Evolutionary conservation across 495 filamentous ascomycete genomes (phyloP).

Genomic region (Peziza echinospora): DNA sequence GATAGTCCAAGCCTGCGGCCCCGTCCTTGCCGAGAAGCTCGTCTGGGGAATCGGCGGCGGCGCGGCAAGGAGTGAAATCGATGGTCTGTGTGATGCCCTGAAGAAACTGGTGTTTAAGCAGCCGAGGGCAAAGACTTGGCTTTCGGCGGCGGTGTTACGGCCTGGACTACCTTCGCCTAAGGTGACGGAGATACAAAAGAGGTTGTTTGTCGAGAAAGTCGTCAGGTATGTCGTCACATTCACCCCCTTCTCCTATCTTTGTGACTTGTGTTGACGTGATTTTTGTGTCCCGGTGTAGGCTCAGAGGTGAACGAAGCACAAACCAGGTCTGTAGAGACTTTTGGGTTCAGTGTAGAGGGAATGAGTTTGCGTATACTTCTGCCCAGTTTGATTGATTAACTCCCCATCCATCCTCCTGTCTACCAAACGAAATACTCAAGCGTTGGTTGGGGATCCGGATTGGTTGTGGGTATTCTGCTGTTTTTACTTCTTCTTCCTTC

Average conservation of each 20-base stretch:
- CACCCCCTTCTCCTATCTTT: slow-evolving; percentile 15
- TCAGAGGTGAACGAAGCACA: slow-evolving; percentile 14
- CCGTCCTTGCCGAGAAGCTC: slow-evolving; percentile 11
- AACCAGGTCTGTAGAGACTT: slow-evolving; percentile 19
- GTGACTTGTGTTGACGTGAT: slow-evolving; percentile 22
- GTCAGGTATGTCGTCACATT: slow-evolving; percentile 26
- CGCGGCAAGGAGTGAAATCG: slow-evolving; percentile 55
- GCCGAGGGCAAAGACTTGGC: slow-evolving; percentile 36
- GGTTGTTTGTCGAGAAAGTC: slow-evolving; percentile 35
- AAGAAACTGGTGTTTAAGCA: slow-evolving; percentile 51
- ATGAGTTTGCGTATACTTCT: slow-evolving; percentile 4
- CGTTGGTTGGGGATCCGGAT: too few species aligned
- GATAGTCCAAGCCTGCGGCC: slow-evolving; percentile 12
- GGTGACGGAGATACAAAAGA: slow-evolving; percentile 39
- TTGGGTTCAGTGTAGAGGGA: slow-evolving; percentile 18
- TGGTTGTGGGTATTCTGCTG: too few species aligned
- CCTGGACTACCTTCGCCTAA: slow-evolving; percentile 38
- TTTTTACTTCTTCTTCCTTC: too few species aligned
- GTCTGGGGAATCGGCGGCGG: slow-evolving; percentile 49
- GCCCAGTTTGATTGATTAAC: not conserved
- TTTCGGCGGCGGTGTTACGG: slow-evolving; percentile 32
- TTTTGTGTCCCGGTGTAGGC: slow-evolving; percentile 22
- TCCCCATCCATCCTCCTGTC: too few species aligned
- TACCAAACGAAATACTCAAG: too few species aligned
- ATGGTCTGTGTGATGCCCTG: slow-evolving; percentile 52